Base-by-base conservation (phyloP, 805 yeast genomes). In the Candida argentea region DNA sequence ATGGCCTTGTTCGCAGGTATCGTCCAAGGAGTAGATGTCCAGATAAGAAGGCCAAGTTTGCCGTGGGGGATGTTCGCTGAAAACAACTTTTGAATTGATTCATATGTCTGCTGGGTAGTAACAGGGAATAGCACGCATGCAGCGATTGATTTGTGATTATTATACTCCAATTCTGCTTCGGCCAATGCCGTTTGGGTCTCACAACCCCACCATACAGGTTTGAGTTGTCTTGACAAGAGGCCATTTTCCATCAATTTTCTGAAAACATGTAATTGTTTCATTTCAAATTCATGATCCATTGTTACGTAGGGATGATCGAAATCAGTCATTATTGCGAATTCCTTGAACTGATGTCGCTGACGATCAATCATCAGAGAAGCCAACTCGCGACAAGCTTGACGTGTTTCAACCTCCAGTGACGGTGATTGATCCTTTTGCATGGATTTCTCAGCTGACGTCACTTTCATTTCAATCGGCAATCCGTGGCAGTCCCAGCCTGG, bases 401-500 rank as follows among this genome's bases (percentile, higher is more conserved):
- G 65, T 9, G 81, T 67, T 29, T 78, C 77, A n/a, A 57, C 42
- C 0, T 44, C 27, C 29, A 23, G 25, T 57, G 37, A 47, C 50
- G 26, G 38, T 30, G 27, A 42, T 41, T 26, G 47, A 29, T 31
- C 40, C 35, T 67, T 40, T 24, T 44, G 50, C 7, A 30, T 30
- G 4, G 26, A 23, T 4, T 26, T 13, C 15, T 33, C 36, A 25
- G 30, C 12, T 20, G 25, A 30, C 14, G 84, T 52, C 0, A 94
- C 94, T 43, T 86, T 87, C 48, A 84, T 62, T 52, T 91, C 99
- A 37, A 91, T 91, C 1, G 99, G 99, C 21, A 91, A 60, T 0
- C 99, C 99, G 57, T 91, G 99, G 47, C 98, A 91, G 50, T 91
- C 99, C 97, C 98, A 91, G 1, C 99, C 99, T 1, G 97, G 95